phyloP scores from a whole-genome alignment of 495 filamentous ascomycete species.

The Penicillium longicatenatum region DNA sequence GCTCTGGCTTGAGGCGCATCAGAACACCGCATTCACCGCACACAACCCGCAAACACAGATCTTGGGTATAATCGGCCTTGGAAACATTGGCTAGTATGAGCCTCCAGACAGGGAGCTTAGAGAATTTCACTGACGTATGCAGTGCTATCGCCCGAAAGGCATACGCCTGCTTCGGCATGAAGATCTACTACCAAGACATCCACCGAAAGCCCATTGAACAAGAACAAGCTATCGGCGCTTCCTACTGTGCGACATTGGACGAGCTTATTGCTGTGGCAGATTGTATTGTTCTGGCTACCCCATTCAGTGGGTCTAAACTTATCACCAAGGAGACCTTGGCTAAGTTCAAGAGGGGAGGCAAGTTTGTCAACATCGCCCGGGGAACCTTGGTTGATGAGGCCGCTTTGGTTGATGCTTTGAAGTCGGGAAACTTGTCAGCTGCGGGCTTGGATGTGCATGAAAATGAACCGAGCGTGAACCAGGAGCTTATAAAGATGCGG shows the following conservation, averaged over 20 bases:
- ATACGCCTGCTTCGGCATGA: constrained; percentile 21
- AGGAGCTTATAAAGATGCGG: constrained; percentile 11
- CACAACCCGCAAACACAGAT: constrained; percentile 15
- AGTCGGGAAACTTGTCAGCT: constrained; percentile 15
- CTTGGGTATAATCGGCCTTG: constrained; percentile 16
- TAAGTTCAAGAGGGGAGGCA: constrained; percentile 17
- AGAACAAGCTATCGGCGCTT: constrained; percentile 14
- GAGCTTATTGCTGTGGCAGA: constrained; percentile 14
- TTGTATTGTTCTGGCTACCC: constrained; percentile 16
- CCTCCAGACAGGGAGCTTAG: not conserved
- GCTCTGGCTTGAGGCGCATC: constrained; percentile 16
- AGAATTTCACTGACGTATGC: not conserved
- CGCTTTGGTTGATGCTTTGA: constrained; percentile 16
- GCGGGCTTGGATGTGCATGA: constrained; percentile 16
- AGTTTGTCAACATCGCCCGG: constrained; percentile 17
- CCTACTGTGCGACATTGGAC: constrained; percentile 12
- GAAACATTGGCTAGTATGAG: constrained; percentile 20
- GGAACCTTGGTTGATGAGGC: constrained; percentile 14
- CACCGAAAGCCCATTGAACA: constrained; percentile 14
- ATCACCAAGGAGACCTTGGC: constrained; percentile 16
- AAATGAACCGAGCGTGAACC: constrained; percentile 15
- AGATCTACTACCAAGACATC: constrained; percentile 21
- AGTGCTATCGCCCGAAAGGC: constrained; percentile 19
- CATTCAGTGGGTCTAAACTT: constrained; percentile 19
- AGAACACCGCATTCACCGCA: constrained; percentile 11